Percentiles rank a stretch among this genome's conserved stretches.
phyloP scores from a whole-genome alignment of 2,329 filamentous ascomycete genomes.

The Allantophomopsis lycopodina region DNA sequence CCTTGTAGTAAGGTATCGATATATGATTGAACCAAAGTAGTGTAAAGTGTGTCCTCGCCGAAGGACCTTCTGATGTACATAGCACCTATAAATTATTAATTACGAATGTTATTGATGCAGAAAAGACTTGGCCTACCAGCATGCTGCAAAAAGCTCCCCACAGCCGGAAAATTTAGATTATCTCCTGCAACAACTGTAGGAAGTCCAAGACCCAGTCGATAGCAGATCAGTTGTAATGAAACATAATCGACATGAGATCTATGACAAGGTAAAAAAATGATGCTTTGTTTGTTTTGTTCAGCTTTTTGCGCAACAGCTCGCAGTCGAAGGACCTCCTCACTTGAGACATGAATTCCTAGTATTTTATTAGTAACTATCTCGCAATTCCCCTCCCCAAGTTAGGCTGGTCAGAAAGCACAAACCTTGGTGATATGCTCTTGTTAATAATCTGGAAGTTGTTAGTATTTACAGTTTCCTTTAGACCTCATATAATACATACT shows the following conservation, averaged over 20 bases:
- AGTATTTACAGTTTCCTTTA: no score
- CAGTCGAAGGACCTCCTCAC: conserved; percentile 78
- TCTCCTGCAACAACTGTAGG: conserved; percentile 91
- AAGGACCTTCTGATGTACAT: conserved; percentile 95
- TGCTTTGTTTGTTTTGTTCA: conserved; percentile 78
- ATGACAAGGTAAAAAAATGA: conserved; percentile 91
- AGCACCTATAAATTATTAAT: conserved; percentile 36
- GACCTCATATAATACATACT: conserved; percentile 20
- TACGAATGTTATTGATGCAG: not conserved
- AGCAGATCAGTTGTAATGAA: conserved; percentile 88
- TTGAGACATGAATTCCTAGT: conserved; percentile 75
- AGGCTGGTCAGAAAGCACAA: conserved; percentile 3
- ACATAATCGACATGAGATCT: conserved; percentile 95
- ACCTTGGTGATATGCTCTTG: conserved; percentile 89
- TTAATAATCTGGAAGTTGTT: conserved; percentile 40
- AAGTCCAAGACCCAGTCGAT: conserved; percentile 75
- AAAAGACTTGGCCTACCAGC: conserved; percentile 44
- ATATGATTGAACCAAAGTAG: conserved; percentile 87
- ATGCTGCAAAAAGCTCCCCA: conserved; percentile 84
- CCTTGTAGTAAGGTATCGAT: conserved; percentile 84
- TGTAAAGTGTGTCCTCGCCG: conserved; percentile 81
- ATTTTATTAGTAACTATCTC: not conserved
- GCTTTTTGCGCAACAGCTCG: conserved; percentile 73
- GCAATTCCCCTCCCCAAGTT: not conserved
- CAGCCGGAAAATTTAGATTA: conserved; percentile 85